Evolutionary conservation across 2,329 filamentous ascomycete species (phyloP).

Genomic region (Cladosporium sp.): DNA sequence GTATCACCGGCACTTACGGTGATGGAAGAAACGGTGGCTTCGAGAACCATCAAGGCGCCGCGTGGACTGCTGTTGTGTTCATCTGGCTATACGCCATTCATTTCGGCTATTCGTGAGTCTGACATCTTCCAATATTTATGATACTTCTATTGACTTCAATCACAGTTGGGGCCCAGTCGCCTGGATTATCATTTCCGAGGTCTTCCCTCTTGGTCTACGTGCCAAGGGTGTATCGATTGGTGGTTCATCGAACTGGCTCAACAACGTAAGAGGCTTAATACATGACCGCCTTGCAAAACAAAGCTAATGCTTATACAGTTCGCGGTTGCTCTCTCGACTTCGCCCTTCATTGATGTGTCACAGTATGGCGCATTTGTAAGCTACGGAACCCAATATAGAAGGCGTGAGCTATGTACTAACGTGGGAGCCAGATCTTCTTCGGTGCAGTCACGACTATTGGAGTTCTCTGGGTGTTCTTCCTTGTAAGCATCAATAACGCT

Average conservation of each 20-base stretch:
- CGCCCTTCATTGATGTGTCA: constrained; percentile 23
- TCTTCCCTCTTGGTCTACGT: constrained; percentile 31
- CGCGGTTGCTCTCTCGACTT: constrained; percentile 25
- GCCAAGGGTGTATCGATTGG: constrained; percentile 32
- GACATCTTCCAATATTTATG: background rate
- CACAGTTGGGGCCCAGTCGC: constrained; percentile 61
- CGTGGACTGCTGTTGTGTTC: constrained; percentile 68
- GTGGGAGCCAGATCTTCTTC: constrained; percentile 25
- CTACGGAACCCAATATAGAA: background rate
- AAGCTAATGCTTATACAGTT: constrained; percentile 10
- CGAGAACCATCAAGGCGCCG: constrained; percentile 50
- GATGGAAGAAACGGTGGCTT: constrained; percentile 46
- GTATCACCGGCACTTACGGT: constrained; percentile 46
- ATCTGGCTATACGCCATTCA: constrained; percentile 73
- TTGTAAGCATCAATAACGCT: constrained; percentile 13
- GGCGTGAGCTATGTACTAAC: background rate
- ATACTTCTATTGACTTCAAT: background rate
- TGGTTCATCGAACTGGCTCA: constrained; percentile 28
- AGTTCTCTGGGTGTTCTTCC: constrained; percentile 27
- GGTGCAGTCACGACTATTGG: constrained; percentile 24
- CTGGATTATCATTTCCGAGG: constrained; percentile 56
- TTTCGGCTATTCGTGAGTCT: constrained; percentile 62
- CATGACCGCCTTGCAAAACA: background rate
- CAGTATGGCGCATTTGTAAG: constrained; percentile 27
- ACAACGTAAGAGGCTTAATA: constrained; percentile 21